These are phyloP conservation scores for Calonectria leucothoes DNA, from an alignment of 2,329 filamentous ascomycete genomes.

Conservation along the genomic window DNA sequence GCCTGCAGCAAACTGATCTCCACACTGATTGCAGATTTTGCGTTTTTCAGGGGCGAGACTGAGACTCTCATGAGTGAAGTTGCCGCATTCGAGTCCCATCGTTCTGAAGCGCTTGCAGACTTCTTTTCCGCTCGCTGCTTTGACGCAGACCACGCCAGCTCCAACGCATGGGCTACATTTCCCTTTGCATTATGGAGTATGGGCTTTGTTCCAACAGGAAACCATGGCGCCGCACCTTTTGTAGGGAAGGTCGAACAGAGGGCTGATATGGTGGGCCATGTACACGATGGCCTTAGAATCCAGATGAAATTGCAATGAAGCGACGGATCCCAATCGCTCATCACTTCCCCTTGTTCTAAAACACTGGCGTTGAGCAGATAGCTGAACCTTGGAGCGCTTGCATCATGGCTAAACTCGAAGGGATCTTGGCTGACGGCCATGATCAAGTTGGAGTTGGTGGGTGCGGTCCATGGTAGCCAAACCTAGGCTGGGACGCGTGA, in stretches of 20 bases:
- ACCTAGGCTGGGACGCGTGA: no score
- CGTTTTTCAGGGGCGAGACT: no score
- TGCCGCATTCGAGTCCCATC: background rate
- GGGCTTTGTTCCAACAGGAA: background rate
- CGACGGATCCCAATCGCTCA: no score
- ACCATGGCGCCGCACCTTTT: background rate
- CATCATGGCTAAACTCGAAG: no score
- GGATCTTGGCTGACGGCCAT: no score
- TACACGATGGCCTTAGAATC: no score
- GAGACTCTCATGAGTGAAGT: background rate
- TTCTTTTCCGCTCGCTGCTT: background rate
- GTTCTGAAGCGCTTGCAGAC: background rate
- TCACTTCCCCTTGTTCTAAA: no score
- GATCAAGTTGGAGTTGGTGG: no score
- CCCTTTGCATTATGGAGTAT: background rate
- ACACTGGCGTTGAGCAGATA: background rate
- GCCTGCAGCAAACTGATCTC: background rate
- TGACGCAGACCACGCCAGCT: background rate
- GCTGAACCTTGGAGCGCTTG: no score
- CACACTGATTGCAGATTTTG: background rate
- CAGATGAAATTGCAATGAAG: no score
- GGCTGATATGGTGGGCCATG: no score
- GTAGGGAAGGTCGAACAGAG: background rate
- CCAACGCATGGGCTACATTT: background rate
- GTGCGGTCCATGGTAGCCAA: no score